Conservation (phyloP, 2,329 filamentous ascomycete genomes). For the Conoideocrella luteorostrata region DNA sequence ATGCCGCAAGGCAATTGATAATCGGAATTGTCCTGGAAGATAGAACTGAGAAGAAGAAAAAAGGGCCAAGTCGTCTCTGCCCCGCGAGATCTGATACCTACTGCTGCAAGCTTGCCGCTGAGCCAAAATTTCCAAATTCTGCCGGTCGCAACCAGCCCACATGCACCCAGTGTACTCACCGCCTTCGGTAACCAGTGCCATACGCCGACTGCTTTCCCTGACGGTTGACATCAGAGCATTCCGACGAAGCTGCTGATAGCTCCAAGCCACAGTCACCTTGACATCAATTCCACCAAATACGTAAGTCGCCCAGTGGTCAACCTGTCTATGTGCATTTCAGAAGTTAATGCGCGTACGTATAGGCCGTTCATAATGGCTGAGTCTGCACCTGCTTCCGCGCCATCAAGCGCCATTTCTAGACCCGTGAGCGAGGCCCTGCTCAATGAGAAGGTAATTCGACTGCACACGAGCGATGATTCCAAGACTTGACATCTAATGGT, state of each 20-base stretch:
- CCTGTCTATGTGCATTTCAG: background rate
- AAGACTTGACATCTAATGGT: conserved; percentile 14
- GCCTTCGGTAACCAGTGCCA: conserved; percentile 32
- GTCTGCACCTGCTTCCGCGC: conserved; percentile 38
- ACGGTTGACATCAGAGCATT: conserved; percentile 28
- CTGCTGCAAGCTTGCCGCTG: background rate
- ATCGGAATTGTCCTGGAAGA: background rate
- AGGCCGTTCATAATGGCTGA: conserved; percentile 45
- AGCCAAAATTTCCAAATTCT: conserved; percentile 40
- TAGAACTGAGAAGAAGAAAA: conserved; percentile 6
- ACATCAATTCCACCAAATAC: conserved; percentile 4
- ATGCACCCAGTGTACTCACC: conserved; percentile 28
- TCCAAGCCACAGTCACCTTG: conserved; percentile 15
- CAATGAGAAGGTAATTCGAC: conserved; percentile 82
- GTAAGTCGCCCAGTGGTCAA: background rate
- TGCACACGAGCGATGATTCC: background rate
- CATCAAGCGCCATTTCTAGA: conserved; percentile 62
- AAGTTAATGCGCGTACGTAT: conserved; percentile 6
- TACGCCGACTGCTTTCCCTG: conserved; percentile 32
- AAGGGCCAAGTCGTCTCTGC: background rate
- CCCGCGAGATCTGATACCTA: conserved; percentile 1
- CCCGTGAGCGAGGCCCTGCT: conserved; percentile 96
- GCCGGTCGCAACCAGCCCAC: conserved; percentile 26
- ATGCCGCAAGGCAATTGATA: background rate
- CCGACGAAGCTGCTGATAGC: conserved; percentile 24